These are phyloP conservation scores for Arbutus unedo DNA, from an alignment of 148 eudicot genomes.

Conservation along the genomic window DNA sequence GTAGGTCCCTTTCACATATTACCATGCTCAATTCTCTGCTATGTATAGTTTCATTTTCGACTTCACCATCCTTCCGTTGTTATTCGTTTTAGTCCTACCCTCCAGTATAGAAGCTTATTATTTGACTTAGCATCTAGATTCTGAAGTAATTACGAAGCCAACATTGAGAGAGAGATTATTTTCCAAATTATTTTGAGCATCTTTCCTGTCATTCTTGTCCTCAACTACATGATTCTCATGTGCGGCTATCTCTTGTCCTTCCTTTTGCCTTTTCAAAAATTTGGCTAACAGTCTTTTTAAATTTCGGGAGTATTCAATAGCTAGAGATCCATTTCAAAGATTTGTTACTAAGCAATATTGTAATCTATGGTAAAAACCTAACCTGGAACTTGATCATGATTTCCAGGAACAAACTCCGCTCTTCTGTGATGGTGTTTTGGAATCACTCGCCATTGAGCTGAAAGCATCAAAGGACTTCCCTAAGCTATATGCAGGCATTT, in stretches of 20 bases:
- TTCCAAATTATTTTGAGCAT: neutral
- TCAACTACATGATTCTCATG: neutral
- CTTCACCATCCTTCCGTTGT: constrained; percentile 14
- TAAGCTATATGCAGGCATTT: constrained; percentile 87
- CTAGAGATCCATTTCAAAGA: neutral
- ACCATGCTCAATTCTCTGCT: constrained; percentile 1
- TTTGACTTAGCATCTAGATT: neutral
- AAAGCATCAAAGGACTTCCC: constrained; percentile 81
- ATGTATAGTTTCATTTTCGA: neutral
- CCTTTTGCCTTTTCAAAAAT: neutral
- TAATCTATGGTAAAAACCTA: neutral
- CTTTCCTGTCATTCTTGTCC: neutral
- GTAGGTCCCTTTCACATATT: constrained; percentile 33
- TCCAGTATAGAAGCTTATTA: neutral
- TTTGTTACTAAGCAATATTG: neutral
- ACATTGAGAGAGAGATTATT: neutral
- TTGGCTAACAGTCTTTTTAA: neutral
- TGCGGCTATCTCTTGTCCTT: neutral
- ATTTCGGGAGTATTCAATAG: neutral
- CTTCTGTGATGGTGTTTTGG: constrained; percentile 71
- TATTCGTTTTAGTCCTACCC: constrained; percentile 4
- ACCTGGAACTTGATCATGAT: constrained; percentile 16
- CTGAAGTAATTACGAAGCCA: neutral
- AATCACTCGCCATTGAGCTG: constrained; percentile 65
- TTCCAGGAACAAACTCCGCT: constrained; percentile 62